Conservation (phyloP, 192 early-diverging fungal species). For the Coemansia sp. region DNA sequence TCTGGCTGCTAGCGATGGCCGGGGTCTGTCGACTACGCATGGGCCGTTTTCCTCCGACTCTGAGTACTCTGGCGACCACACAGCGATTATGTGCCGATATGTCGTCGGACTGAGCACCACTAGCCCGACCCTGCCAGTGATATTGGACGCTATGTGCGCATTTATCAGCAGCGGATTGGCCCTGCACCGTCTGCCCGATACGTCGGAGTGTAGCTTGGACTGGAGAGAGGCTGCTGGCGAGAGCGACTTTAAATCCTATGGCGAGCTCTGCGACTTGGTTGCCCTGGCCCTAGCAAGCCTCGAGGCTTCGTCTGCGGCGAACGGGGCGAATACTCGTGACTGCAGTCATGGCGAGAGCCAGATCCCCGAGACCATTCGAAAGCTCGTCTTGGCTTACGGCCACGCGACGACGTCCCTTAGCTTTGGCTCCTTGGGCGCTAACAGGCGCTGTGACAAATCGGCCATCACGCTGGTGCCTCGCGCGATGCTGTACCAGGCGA, state of each 20-base stretch:
- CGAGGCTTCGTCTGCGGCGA: neutral
- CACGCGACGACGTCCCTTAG: neutral
- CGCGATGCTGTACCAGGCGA: neutral
- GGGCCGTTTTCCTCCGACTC: slow-evolving; percentile 44
- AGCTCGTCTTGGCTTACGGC: neutral
- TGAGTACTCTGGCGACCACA: slow-evolving; percentile 34
- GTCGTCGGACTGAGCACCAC: slow-evolving; percentile 22
- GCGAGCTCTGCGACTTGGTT: slow-evolving; percentile 11
- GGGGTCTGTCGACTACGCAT: slow-evolving; percentile 34
- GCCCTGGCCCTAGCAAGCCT: neutral
- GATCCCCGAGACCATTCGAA: neutral
- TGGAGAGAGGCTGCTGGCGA: neutral
- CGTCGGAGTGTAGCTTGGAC: neutral
- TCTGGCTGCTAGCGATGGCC: slow-evolving; percentile 38
- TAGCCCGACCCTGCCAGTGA: slow-evolving; percentile 27
- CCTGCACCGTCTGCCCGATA: neutral
- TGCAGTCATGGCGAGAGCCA: neutral
- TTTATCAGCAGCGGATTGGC: slow-evolving; percentile 13
- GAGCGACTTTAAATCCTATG: slow-evolving; percentile 6
- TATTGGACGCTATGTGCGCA: slow-evolving; percentile 1
- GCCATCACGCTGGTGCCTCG: neutral
- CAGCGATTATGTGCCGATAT: slow-evolving; percentile 26
- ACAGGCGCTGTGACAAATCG: neutral
- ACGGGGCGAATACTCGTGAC: neutral
- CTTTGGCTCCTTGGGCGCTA: neutral